phyloP scores from a whole-genome alignment of 2,329 filamentous ascomycete genomes.

The Aspergillus awamori region DNA sequence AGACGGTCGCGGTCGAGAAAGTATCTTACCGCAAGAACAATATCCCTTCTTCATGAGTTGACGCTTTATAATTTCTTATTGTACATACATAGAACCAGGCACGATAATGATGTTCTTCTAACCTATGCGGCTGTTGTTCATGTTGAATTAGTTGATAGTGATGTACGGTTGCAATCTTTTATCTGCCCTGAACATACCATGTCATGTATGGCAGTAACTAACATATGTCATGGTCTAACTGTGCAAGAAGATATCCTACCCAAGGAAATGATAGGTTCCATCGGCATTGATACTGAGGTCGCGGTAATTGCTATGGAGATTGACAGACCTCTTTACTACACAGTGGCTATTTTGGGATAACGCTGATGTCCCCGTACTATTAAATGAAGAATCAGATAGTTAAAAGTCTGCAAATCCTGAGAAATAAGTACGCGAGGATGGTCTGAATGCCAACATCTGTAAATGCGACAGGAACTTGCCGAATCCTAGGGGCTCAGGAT shows the following conservation, averaged over 20 bases:
- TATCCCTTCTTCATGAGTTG: conserved; percentile 57
- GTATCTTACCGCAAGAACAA: conserved; percentile 81
- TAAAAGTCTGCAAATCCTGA: too few relatives aligned
- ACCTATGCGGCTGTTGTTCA: background rate
- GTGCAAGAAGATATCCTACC: too few relatives aligned
- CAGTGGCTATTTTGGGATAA: too few relatives aligned
- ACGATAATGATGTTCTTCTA: conserved; percentile 21
- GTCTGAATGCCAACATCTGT: too few relatives aligned
- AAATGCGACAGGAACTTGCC: background rate
- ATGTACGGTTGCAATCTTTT: background rate
- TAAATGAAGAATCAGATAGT: too few relatives aligned
- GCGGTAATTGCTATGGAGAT: too few relatives aligned
- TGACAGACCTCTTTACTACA: too few relatives aligned
- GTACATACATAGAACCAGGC: conserved; percentile 35
- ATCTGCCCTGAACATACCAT: background rate
- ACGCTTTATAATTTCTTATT: conserved; percentile 25
- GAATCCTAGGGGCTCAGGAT: background rate
- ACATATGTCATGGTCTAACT: too few relatives aligned
- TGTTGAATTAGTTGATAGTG: background rate
- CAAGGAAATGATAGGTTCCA: too few relatives aligned
- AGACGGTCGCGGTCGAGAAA: conserved; percentile 82
- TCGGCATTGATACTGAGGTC: too few relatives aligned
- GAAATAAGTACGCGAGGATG: too few relatives aligned
- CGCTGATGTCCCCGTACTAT: too few relatives aligned
- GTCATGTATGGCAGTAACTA: background rate